Evolutionary conservation across 139 green algal genomes (phyloP).

Genomic region (Trebouxia sp.): DNA sequence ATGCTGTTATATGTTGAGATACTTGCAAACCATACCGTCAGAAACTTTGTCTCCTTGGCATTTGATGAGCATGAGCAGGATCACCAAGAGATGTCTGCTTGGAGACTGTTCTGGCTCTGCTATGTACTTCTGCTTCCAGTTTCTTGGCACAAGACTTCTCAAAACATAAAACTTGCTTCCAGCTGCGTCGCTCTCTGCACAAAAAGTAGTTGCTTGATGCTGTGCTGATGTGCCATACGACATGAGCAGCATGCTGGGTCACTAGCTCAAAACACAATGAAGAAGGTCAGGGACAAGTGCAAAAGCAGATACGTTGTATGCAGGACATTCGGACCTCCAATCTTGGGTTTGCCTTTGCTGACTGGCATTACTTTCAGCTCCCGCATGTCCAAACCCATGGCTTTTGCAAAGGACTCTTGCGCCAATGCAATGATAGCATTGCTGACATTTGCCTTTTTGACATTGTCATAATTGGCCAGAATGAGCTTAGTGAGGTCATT

Average conservation of each 20-base stretch:
- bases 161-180: constrained; percentile 37
- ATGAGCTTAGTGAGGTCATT: constrained; percentile 32
- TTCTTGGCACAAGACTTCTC: constrained; percentile 22
- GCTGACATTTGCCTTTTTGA: neutral
- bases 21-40: neutral
- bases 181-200: neutral
- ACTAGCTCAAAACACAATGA: too few species aligned
- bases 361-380: neutral
- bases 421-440: neutral
- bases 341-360: constrained; percentile 5
- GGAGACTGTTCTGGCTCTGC: neutral
- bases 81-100: neutral
- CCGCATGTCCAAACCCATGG: constrained; percentile 40
- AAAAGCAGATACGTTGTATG: neutral
- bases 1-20: too few species aligned
- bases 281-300: too few species aligned
- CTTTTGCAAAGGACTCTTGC: constrained; percentile 15
- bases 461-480: neutral
- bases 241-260: too few species aligned
- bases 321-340: neutral
- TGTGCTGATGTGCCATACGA: too few species aligned
- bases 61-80: constrained; percentile 18
- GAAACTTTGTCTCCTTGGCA: constrained; percentile 9
- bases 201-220: too few species aligned
- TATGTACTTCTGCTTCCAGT: neutral